These are phyloP conservation scores for Cryptococcus neoformans DNA, from an alignment of 1,284 basidiomycete genomes.

Conservation along the genomic window DNA sequence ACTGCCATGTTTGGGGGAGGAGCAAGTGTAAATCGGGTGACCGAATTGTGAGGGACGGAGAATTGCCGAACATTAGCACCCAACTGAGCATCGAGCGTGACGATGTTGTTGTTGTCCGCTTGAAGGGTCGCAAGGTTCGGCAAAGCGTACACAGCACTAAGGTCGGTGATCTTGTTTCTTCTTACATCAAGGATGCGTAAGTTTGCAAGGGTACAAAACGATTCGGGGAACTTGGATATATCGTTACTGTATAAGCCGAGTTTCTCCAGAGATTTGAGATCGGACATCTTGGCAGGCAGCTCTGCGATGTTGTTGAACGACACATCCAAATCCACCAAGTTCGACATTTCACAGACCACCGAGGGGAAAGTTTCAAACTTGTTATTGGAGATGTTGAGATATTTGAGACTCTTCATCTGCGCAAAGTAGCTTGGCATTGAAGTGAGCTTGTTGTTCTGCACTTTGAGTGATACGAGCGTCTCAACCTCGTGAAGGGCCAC, in stretches of 20 bases:
- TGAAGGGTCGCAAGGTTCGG: slow-evolving; percentile 65
- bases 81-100: slow-evolving; percentile 71
- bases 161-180: slow-evolving; percentile 73
- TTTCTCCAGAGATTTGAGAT: slow-evolving; percentile 65
- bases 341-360: slow-evolving; percentile 71
- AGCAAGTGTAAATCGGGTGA: slow-evolving; percentile 69
- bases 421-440: slow-evolving; percentile 83
- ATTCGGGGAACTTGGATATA: slow-evolving; percentile 70
- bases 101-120: slow-evolving; percentile 77
- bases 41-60: slow-evolving; percentile 52
- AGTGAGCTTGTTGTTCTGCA: slow-evolving; percentile 92
- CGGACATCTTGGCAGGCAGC: slow-evolving; percentile 76
- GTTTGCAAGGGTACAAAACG: slow-evolving; percentile 61
- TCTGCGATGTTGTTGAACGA: slow-evolving; percentile 90
- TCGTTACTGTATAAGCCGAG: slow-evolving; percentile 89
- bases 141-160: slow-evolving; percentile 65
- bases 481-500: slow-evolving; percentile 76
- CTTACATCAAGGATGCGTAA: slow-evolving; percentile 76
- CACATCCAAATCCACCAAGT: slow-evolving; percentile 81
- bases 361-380: slow-evolving; percentile 79
- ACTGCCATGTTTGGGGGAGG: slow-evolving; percentile 57
- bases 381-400: slow-evolving; percentile 96
- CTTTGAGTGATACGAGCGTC: slow-evolving; percentile 67
- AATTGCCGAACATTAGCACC: slow-evolving; percentile 59
- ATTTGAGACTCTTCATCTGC: slow-evolving; percentile 65